Evolutionary conservation across 441 rosid genomes (phyloP).

Genomic region (Bruguiera hainesii): DNA sequence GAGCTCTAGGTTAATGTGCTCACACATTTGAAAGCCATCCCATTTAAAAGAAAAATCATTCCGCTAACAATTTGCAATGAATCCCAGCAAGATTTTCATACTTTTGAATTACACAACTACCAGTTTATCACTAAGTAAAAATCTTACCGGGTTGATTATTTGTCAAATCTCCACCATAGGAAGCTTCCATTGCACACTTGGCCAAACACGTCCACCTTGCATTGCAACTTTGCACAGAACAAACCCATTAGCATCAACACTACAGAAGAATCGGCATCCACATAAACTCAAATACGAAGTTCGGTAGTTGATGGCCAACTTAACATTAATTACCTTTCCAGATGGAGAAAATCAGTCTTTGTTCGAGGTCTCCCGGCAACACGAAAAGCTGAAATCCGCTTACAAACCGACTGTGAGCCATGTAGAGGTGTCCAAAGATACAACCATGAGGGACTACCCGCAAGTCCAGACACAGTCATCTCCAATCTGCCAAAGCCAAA

Average conservation of each 20-base stretch:
- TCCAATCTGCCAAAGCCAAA: slow-evolving; percentile 17
- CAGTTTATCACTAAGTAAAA: slow-evolving; percentile 8
- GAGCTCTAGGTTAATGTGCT: neutral
- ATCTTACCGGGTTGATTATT: slow-evolving; percentile 58
- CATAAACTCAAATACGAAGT: slow-evolving; percentile 10
- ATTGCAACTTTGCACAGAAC: slow-evolving; percentile 34
- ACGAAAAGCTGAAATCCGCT: slow-evolving; percentile 33
- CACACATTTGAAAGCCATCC: neutral
- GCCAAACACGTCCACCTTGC: slow-evolving; percentile 24
- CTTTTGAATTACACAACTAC: neutral
- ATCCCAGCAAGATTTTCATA: neutral
- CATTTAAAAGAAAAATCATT: neutral
- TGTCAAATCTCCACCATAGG: slow-evolving; percentile 65
- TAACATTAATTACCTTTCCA: slow-evolving; percentile 41
- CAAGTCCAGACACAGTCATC: slow-evolving; percentile 71
- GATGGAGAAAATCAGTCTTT: slow-evolving; percentile 23
- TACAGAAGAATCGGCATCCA: neutral
- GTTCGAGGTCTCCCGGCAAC: slow-evolving; percentile 25
- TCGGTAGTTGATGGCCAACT: slow-evolving; percentile 4
- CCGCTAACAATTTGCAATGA: neutral
- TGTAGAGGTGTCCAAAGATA: slow-evolving; percentile 29
- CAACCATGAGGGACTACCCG: slow-evolving; percentile 52
- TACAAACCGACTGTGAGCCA: slow-evolving; percentile 23
- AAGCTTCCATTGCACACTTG: slow-evolving; percentile 75
- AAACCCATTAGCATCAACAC: slow-evolving; percentile 21